These are phyloP conservation scores for Olyra latifolia DNA, from an alignment of 176 grass and related monocot genomes.

Conservation along the genomic window DNA sequence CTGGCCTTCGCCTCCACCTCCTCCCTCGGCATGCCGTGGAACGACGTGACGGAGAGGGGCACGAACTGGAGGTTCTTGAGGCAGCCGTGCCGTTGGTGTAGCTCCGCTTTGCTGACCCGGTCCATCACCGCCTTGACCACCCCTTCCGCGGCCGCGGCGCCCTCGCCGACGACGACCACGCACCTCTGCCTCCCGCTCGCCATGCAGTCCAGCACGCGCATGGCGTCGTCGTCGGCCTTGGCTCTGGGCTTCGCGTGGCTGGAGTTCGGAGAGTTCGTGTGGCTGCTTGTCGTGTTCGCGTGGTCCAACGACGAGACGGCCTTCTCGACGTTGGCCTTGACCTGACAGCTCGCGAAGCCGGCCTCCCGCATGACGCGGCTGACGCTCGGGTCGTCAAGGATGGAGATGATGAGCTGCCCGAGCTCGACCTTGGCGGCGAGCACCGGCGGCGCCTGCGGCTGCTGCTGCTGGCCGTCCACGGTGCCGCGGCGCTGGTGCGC, in stretches of 20 bases:
- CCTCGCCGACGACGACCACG: conserved; percentile 61
- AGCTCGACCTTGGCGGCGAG: conserved; percentile 70
- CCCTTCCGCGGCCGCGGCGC: conserved; percentile 21
- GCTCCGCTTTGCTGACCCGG: conserved; percentile 63
- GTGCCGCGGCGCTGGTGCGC: conserved; percentile 77
- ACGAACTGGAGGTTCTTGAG: conserved; percentile 74
- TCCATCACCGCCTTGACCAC: conserved; percentile 77
- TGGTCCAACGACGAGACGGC: conserved; percentile 28
- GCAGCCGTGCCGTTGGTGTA: conserved; percentile 40
- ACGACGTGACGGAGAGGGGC: conserved; percentile 51
- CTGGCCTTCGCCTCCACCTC: conserved; percentile 57
- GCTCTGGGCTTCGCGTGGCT: neutral
- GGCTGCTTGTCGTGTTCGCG: neutral
- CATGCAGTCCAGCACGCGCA: conserved; percentile 62
- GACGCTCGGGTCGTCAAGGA: conserved; percentile 95
- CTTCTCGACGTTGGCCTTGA: conserved; percentile 79
- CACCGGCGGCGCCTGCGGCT: conserved; percentile 29
- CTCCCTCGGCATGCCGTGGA: conserved; percentile 45
- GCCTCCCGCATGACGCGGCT: conserved; percentile 97
- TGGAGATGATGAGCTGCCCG: conserved; percentile 85
- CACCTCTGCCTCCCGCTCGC: conserved; percentile 37
- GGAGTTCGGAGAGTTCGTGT: neutral
- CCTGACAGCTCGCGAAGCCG: conserved; percentile 80
- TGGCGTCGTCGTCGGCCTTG: conserved; percentile 36
- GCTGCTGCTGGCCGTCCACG: conserved; percentile 36